Percentiles rank a stretch among this genome's conserved stretches.
These are phyloP conservation scores for Pseudonectria foliicola DNA, from an alignment of 2,329 filamentous ascomycete species.

Conservation along the genomic window DNA sequence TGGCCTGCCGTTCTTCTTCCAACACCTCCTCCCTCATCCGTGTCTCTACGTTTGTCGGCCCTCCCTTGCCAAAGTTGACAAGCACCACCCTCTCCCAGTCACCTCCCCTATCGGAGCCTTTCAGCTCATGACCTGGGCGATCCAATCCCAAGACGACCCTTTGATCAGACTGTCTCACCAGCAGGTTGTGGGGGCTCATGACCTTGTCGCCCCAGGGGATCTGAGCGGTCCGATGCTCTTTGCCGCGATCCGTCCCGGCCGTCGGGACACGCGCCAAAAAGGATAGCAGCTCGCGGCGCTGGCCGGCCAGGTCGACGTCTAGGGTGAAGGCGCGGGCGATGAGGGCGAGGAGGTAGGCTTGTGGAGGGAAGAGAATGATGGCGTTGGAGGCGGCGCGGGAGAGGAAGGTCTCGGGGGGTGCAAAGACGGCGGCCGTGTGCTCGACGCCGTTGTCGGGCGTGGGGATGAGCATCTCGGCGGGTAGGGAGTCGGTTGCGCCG, in stretches of 20 bases:
- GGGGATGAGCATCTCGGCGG: conserved; percentile 52
- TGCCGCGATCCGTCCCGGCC: conserved; percentile 32
- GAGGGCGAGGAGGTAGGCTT: conserved; percentile 65
- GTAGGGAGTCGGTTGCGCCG: conserved; percentile 28
- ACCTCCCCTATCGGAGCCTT: conserved; percentile 40
- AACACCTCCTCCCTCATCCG: conserved; percentile 42
- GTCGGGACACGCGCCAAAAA: conserved; percentile 44
- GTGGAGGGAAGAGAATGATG: conserved; percentile 85
- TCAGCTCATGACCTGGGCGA: conserved; percentile 49
- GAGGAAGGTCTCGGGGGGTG: conserved; percentile 64
- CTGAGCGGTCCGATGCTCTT: conserved; percentile 32
- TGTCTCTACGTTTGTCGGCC: conserved; percentile 48
- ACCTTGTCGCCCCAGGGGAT: conserved; percentile 55
- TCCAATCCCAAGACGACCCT: conserved; percentile 50
- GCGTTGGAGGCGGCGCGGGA: conserved; percentile 52
- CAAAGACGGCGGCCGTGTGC: conserved; percentile 70
- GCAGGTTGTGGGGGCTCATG: conserved; percentile 48
- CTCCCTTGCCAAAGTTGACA: conserved; percentile 44
- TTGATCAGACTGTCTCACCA: conserved; percentile 37
- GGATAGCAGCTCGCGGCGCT: conserved; percentile 44
- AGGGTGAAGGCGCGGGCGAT: conserved; percentile 46
- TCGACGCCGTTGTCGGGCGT: conserved; percentile 62
- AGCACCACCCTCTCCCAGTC: conserved; percentile 54
- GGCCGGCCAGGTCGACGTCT: conserved; percentile 33
- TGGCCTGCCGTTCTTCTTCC: conserved; percentile 34